These are phyloP conservation scores for Fusarium burgessii DNA, from an alignment of 2,329 filamentous ascomycete species.

Conservation along the genomic window DNA sequence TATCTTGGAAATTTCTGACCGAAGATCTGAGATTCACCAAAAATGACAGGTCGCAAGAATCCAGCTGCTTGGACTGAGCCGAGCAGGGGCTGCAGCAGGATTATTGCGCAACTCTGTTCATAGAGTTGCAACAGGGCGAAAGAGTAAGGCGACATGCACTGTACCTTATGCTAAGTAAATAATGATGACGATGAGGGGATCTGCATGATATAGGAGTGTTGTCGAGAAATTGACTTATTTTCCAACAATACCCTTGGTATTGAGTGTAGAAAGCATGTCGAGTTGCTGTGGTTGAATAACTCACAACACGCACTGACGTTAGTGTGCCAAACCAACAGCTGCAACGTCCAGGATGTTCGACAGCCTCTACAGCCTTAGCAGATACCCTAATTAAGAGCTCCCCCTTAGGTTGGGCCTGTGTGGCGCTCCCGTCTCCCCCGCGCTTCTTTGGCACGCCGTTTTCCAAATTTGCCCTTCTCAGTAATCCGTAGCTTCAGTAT, in stretches of 20 bases:
- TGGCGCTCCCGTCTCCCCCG: constrained; percentile 31
- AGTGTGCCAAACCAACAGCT: constrained; percentile 37
- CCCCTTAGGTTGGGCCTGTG: constrained; percentile 23
- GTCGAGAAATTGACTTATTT: background rate
- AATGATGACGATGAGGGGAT: background rate
- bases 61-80: constrained; percentile 26
- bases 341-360: constrained; percentile 25
- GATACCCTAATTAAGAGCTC: constrained; percentile 25
- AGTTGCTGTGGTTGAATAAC: background rate
- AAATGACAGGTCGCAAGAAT: constrained; percentile 29
- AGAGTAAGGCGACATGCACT: background rate
- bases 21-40: constrained; percentile 33
- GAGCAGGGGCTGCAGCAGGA: background rate
- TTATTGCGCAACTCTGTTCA: background rate
- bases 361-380: constrained; percentile 16
- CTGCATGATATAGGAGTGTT: background rate
- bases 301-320: constrained; percentile 3
- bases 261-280: background rate
- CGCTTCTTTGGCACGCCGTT: constrained; percentile 11
- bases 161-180: background rate
- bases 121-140: background rate
- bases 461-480: constrained; percentile 14
- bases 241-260: background rate
- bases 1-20: constrained; percentile 23
- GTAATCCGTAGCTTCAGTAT: constrained; percentile 21